Evolutionary conservation across 768 basidiomycete genomes (phyloP).

Genomic region (Clavaria fumosa): DNA sequence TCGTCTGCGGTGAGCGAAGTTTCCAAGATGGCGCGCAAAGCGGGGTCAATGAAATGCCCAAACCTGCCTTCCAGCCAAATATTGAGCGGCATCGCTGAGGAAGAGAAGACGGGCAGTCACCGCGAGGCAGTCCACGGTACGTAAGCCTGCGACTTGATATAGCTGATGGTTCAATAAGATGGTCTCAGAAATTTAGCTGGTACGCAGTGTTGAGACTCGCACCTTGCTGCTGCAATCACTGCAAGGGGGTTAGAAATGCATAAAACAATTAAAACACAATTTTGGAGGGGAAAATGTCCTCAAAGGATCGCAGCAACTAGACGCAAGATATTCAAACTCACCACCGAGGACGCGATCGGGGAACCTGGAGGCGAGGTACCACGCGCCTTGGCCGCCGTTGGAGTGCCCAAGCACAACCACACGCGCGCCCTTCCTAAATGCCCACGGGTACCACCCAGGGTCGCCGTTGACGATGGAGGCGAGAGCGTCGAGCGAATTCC

Average conservation of each 20-base stretch:
- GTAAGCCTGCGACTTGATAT: slow-evolving; percentile 80
- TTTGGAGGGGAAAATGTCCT: neutral
- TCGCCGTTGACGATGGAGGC: slow-evolving; percentile 25
- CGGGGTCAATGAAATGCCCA: slow-evolving; percentile 66
- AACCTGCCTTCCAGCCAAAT: slow-evolving; percentile 26
- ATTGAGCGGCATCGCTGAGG: neutral
- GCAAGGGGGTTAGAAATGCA: slow-evolving; percentile 2
- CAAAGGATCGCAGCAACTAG: too few species aligned
- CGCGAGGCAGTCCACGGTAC: slow-evolving; percentile 56
- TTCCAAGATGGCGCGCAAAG: slow-evolving; percentile 55
- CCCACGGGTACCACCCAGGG: slow-evolving; percentile 26
- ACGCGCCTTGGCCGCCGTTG: slow-evolving; percentile 84
- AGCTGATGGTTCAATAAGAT: slow-evolving; percentile 69
- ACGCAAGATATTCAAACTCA: too few species aligned
- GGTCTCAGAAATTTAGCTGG: too few species aligned
- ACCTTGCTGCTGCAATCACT: too few species aligned
- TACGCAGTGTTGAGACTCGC: too few species aligned
- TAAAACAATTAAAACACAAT: neutral
- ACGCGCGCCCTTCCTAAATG: slow-evolving; percentile 22
- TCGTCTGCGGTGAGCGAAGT: slow-evolving; percentile 69
- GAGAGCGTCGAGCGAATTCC: slow-evolving; percentile 45
- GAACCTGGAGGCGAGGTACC: slow-evolving; percentile 62
- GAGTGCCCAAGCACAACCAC: slow-evolving; percentile 79
- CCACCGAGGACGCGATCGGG: slow-evolving; percentile 62
- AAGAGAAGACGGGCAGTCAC: slow-evolving; percentile 14